Base-by-base conservation (phyloP, 371 early-diverging fungal genomes). In the Mucor racemosus region DNA sequence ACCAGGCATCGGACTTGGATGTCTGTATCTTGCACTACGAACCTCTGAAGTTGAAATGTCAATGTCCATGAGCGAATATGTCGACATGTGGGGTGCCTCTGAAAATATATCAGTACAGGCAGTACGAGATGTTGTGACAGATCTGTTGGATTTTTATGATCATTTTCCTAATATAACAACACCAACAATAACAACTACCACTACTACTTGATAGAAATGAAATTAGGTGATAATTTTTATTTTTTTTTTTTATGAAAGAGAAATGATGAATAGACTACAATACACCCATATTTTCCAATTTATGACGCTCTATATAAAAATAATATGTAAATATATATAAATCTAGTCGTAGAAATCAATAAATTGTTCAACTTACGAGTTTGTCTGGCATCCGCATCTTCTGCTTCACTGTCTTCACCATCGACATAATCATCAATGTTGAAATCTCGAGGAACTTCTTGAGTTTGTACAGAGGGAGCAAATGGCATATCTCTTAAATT, bases 391-490 rank as follows among this genome's bases (percentile, higher is more conserved):
- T 82, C 83, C 0, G 77, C 68, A 36, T 82, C 83, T 39, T 82
- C 83, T 13, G 69, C 64, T 68, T 82, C 83, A 54, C 80, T 82
- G 54, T 82, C 83, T 68, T 82, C 79, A 19, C 83, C 83, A 26
- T 82, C 83, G 34, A 65, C 66, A 60, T 74, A 79, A 58, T 79
- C 79, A 38, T 82, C 83, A 54, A 72, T 36, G 56, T 80, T 75
- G 36, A 82, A 77, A 65, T 82, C 83, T 46, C 77, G 54, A n/a
- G 83, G 83, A 19, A 82, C 83, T 62, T 81, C 80, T 55, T 94
- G 94, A 84, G 96, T 91, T 76, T 97, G 98, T 36, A 97, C 99
- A 54, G 96, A 95, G 0, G 99, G 99, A 1, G 98, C 97, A 68
- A 90, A 91, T 31, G 90, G 88, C 60, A 98, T 82, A 60, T 88